phyloP scores from a whole-genome alignment of 2,329 filamentous ascomycete species.

The Monilinia polystroma region DNA sequence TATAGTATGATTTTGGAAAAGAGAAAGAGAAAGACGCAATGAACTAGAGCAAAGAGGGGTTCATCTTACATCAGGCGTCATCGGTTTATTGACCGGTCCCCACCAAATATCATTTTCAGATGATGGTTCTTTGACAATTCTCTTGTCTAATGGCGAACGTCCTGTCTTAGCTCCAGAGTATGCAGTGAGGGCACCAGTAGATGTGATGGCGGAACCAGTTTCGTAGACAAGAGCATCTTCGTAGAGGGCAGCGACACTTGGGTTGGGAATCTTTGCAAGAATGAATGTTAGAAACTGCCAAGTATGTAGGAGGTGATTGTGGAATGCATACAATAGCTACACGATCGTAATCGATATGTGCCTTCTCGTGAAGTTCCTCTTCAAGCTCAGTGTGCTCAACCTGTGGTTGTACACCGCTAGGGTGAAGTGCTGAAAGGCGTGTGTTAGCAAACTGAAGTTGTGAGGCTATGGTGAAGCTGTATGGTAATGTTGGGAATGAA shows the following conservation, averaged over 20 bases:
- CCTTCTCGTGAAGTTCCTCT: slow-evolving; percentile 94
- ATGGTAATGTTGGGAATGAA: neutral
- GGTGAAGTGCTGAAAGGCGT: slow-evolving; percentile 29
- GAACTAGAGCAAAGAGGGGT: neutral
- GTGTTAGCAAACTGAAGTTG: slow-evolving; percentile 13
- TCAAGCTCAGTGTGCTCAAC: slow-evolving; percentile 91
- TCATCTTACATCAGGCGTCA: slow-evolving; percentile 85
- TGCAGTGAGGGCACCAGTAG: slow-evolving; percentile 88
- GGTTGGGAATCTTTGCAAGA: slow-evolving; percentile 69
- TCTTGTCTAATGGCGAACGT: slow-evolving; percentile 94
- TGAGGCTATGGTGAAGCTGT: slow-evolving; percentile 51
- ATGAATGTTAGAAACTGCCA: slow-evolving; percentile 22
- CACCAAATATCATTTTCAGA: slow-evolving; percentile 89
- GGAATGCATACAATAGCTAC: slow-evolving; percentile 83
- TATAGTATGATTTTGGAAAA: neutral
- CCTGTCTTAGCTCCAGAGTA: slow-evolving; percentile 99
- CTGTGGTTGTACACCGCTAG: slow-evolving; percentile 46
- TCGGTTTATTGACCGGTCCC: slow-evolving; percentile 93
- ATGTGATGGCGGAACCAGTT: slow-evolving; percentile 95
- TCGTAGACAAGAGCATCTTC: slow-evolving; percentile 99
- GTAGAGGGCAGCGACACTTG: slow-evolving; percentile 84
- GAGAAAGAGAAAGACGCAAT: neutral
- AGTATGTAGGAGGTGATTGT: slow-evolving; percentile 6
- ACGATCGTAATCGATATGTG: slow-evolving; percentile 98
- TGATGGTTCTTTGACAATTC: slow-evolving; percentile 86